Conservation (phyloP, 176 grass and related monocot species). For the Saccharum spontaneum region DNA sequence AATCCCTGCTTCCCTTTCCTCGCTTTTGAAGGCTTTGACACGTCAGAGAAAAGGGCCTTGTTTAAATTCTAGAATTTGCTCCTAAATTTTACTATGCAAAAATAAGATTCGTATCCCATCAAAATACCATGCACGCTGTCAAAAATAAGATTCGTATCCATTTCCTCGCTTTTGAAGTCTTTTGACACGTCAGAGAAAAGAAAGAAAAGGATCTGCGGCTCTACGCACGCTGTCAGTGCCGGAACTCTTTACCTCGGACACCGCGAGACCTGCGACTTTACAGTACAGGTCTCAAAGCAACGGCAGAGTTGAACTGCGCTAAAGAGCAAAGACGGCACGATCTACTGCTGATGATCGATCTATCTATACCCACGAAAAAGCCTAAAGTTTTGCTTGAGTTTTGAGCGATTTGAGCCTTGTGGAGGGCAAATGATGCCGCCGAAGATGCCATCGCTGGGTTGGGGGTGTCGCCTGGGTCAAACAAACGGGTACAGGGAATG, state of each 20-base stretch:
- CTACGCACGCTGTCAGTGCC: neutral
- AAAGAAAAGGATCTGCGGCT: neutral
- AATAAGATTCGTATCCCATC: no score
- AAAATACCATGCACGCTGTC: no score
- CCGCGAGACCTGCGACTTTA: neutral
- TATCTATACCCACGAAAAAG: neutral
- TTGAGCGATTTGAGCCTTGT: neutral
- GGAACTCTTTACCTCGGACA: neutral
- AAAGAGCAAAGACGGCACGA: neutral
- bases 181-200: neutral
- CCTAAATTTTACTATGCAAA: no score
- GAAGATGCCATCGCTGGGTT: neutral
- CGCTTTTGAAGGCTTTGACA: neutral
- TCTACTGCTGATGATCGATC: neutral
- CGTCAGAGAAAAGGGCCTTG: neutral
- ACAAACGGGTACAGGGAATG: neutral
- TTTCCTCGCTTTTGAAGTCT: neutral
- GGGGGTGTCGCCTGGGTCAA: slow-evolving; percentile 21
- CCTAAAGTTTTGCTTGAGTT: neutral
- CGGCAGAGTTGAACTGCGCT: neutral
- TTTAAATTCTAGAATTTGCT: no score
- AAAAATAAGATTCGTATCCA: no score
- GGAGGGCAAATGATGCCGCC: neutral
- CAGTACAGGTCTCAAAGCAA: slow-evolving; percentile 9
- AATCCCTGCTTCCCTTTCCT: neutral